A percentile compares a stretch with the other conserved stretches of the same genome.
Evolutionary conservation across 2,329 filamentous ascomycete species (phyloP).

Genomic region (Cercospora sp.): DNA sequence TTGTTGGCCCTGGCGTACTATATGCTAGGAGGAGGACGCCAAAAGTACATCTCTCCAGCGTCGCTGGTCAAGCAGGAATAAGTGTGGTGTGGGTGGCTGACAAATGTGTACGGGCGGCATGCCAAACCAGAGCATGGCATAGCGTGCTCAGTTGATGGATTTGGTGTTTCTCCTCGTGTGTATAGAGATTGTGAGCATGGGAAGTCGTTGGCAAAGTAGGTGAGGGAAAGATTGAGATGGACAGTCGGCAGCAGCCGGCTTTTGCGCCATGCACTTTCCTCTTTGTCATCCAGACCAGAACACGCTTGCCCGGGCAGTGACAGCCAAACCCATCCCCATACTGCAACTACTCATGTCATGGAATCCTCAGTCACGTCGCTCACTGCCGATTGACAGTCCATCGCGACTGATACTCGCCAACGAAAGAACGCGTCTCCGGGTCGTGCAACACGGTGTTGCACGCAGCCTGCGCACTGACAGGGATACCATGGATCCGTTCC

Average conservation of each 20-base stretch:
- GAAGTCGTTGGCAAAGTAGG: neutral
- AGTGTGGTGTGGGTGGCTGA: neutral
- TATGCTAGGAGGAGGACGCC: constrained; percentile 30
- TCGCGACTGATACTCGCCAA: neutral
- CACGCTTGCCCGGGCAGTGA: neutral
- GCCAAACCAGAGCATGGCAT: neutral
- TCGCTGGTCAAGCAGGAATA: constrained; percentile 35
- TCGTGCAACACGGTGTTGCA: neutral
- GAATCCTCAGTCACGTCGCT: neutral
- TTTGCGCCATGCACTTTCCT: neutral
- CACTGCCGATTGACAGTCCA: neutral
- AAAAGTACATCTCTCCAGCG: constrained; percentile 37
- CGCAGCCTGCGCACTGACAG: neutral
- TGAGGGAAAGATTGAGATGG: neutral
- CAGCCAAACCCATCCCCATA: neutral
- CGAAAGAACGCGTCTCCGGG: neutral
- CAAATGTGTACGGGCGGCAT: neutral
- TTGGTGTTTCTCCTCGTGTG: neutral
- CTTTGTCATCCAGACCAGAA: neutral
- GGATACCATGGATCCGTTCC: neutral
- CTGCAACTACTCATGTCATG: neutral
- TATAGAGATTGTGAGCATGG: neutral
- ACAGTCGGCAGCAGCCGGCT: neutral
- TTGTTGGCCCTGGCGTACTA: constrained; percentile 31
- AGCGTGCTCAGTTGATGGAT: neutral